Conservation (phyloP, 306 rosid species). For the Sicyos baderoa region DNA sequence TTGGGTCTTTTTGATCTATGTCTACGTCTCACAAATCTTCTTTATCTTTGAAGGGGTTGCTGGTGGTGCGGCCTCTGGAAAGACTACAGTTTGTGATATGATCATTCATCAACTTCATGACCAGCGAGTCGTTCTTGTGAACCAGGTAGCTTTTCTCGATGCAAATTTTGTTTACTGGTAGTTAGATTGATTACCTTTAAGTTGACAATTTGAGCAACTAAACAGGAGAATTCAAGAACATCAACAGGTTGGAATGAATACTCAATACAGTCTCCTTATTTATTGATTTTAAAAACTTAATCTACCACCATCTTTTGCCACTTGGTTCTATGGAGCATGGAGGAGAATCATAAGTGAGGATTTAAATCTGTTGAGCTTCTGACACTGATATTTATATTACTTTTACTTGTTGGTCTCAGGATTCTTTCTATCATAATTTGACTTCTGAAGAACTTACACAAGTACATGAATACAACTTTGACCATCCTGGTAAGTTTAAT, state of each 20-base stretch:
- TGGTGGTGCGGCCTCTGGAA: constrained; percentile 97
- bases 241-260: constrained; percentile 2
- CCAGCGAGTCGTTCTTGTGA: constrained; percentile 91
- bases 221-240: not conserved
- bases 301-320: not conserved
- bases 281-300: not conserved
- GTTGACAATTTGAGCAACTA: not conserved
- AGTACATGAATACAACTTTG: constrained; percentile 94
- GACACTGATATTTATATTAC: constrained; percentile 5
- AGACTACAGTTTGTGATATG: constrained; percentile 94
- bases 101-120: constrained; percentile 98
- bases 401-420: constrained; percentile 33
- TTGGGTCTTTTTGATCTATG: not conserved
- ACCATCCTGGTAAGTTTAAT: constrained; percentile 81
- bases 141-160: constrained; percentile 49
- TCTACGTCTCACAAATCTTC: not conserved
- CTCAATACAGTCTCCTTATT: not conserved
- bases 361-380: not conserved
- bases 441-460: constrained; percentile 57
- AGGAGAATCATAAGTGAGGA: not conserved
- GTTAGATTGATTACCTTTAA: constrained; percentile 3
- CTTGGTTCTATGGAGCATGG: constrained; percentile 8
- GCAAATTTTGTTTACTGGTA: not conserved
- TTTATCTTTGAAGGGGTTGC: constrained; percentile 59
- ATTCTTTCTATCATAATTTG: constrained; percentile 89